Percentiles rank a stretch among this genome's conserved stretches.
Conservation (phyloP, 768 basidiomycete species). For the Podaxis mareebaensis region DNA sequence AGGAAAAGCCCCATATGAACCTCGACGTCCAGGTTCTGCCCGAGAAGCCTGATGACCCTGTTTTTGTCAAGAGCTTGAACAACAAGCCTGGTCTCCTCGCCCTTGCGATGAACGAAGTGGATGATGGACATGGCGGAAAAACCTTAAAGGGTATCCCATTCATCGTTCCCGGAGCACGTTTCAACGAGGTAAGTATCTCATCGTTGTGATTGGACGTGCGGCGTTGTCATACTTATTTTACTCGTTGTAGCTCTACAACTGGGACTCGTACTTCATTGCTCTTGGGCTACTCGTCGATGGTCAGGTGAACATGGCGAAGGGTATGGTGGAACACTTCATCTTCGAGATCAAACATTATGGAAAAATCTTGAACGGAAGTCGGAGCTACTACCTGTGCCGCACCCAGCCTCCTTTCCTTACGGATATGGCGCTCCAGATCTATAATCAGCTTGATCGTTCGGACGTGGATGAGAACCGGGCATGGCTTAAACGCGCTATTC, state of each 20-base stretch:
- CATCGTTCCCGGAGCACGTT: conserved; percentile 93
- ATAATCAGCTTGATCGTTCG: conserved; percentile 89
- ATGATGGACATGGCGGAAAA: conserved; percentile 75
- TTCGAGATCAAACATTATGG: conserved; percentile 99
- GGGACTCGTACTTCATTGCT: conserved; percentile 94
- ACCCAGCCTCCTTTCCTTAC: conserved; percentile 98
- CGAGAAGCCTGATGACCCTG: conserved; percentile 80
- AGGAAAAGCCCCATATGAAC: conserved; percentile 90
- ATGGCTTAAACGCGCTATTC: conserved; percentile 96
- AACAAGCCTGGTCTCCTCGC: conserved; percentile 93
- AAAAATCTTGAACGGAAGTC: conserved; percentile 95
- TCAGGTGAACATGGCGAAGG: conserved; percentile 90
- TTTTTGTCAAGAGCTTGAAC: conserved; percentile 90
- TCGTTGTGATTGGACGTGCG: background rate
- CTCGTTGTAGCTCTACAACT: conserved; percentile 75
- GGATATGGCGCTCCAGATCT: conserved; percentile 98
- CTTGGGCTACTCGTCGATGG: conserved; percentile 95
- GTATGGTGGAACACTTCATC: conserved; percentile 98
- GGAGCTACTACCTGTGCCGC: conserved; percentile 92
- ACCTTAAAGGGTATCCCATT: conserved; percentile 94
- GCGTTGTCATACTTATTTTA: conserved; percentile 5
- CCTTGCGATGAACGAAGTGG: conserved; percentile 91
- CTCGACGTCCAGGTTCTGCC: conserved; percentile 93
- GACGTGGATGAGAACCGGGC: conserved; percentile 77
- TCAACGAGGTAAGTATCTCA: conserved; percentile 73